A percentile compares a stretch with the other conserved stretches of the same genome.
phyloP scores from a whole-genome alignment of 2,329 filamentous ascomycete species.

The Colletotrichum sidae region DNA sequence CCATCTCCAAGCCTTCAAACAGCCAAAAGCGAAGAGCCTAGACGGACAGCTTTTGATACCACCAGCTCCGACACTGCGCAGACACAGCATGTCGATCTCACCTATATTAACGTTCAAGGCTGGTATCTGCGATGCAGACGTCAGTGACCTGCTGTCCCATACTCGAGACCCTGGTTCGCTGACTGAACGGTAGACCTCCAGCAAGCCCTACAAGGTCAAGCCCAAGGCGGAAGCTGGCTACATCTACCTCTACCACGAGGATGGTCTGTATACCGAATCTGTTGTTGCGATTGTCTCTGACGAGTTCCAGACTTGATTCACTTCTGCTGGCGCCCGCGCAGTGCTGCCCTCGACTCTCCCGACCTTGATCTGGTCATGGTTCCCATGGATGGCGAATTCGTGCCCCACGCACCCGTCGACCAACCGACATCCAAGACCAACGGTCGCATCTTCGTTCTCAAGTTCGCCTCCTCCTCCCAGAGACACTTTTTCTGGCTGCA shows the following conservation, averaged over 20 bases:
- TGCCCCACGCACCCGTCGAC: constrained; percentile 73
- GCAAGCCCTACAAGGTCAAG: constrained; percentile 77
- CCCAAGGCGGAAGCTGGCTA: constrained; percentile 82
- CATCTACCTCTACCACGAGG: constrained; percentile 91
- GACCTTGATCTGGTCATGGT: constrained; percentile 95
- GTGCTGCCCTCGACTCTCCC: constrained; percentile 75
- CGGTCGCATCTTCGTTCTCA: constrained; percentile 92
- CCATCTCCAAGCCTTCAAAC: constrained; percentile 12
- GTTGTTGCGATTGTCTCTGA: neutral
- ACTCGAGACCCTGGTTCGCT: constrained; percentile 25
- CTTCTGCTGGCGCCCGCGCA: constrained; percentile 95
- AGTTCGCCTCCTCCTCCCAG: constrained; percentile 92
- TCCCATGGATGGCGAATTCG: constrained; percentile 87
- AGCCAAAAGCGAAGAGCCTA: constrained; percentile 2
- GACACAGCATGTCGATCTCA: constrained; percentile 76
- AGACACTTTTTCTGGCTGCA: constrained; percentile 97
- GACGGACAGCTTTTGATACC: constrained; percentile 1
- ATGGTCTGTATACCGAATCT: constrained; percentile 68
- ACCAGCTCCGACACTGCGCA: constrained; percentile 10
- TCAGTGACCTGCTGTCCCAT: constrained; percentile 59
- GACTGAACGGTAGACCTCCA: constrained; percentile 52
- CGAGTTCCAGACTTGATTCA: constrained; percentile 79
- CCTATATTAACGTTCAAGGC: constrained; percentile 98
- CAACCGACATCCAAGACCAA: constrained; percentile 76
- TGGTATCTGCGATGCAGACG: constrained; percentile 86